A percentile compares a stretch with the other conserved stretches of the same genome.
Evolutionary conservation across 2,329 filamentous ascomycete genomes (phyloP).

Genomic region (Alternaria panax): DNA sequence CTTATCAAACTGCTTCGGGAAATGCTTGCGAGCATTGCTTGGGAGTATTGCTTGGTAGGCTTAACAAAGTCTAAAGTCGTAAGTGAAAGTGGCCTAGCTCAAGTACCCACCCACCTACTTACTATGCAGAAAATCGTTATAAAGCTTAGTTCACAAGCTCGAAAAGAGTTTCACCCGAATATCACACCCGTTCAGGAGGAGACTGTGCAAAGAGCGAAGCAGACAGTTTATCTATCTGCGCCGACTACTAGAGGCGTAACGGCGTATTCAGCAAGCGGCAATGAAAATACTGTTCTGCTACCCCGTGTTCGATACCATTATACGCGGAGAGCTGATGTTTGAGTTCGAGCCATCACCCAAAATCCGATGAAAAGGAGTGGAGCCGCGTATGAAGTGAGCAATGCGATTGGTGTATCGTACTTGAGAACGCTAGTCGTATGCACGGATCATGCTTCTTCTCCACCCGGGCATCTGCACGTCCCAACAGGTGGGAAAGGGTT

Average conservation of each 20-base stretch:
- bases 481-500: background rate
- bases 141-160: background rate
- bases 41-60: background rate
- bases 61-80: background rate
- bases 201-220: background rate
- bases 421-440: conserved; percentile 7
- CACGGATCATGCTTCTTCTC: background rate
- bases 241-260: background rate
- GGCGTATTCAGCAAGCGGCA: conserved; percentile 1
- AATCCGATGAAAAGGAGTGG: background rate
- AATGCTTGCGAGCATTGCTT: conserved; percentile 21
- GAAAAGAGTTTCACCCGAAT: background rate
- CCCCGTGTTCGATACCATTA: background rate
- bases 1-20: conserved; percentile 3
- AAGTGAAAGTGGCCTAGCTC: background rate
- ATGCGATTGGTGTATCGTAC: conserved; percentile 16
- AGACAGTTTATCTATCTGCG: conserved; percentile 1
- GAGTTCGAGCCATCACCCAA: background rate
- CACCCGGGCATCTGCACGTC: background rate
- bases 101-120: background rate
- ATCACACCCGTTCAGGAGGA: background rate
- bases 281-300: background rate
- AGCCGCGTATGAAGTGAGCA: background rate
- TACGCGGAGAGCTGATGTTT: background rate
- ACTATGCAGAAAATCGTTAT: background rate